Base-by-base conservation (phyloP, 2,329 filamentous ascomycete genomes). In the Pseudonectria buxi region DNA sequence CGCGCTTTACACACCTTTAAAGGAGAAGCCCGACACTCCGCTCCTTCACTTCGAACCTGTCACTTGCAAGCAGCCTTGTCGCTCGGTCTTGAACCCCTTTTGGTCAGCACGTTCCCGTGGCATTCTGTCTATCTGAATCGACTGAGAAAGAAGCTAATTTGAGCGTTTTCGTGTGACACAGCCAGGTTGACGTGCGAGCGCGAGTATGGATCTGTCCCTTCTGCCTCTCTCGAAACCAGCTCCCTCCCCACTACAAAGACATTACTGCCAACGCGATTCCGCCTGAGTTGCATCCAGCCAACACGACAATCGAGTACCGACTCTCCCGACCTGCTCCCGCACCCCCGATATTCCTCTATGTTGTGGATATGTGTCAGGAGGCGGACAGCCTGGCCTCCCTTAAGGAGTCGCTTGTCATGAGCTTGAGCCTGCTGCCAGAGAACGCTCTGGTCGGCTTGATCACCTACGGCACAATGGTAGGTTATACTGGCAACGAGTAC, bases 21-120 rank as follows among this genome's bases (percentile, higher is more conserved):
- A 96, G 67, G 90, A 95, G 68, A 94, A 94, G 69, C 79, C 83
- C 14, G 84, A 94, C 46, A 86, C 86, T 15, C 87, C 89, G 36
- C 68, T 95, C 45, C 74, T 98, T 35, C 86, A 94, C 61, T 96
- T 96, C 65, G 90, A 96, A 65, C 92, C 92, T 13, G 87, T 98
- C 28, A 89, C 86, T 43, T 98, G 92, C 80, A 95, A 95, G 67
- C 78, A 85, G 60, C 92, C 92, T 43, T 98, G 92, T 65, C 83
- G 89, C 63, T 90, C 90, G 36, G 88, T 96, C 26, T 72, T 98
- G 61, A 98, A 98, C 61, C 92, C 92, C 29, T 96, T 89, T 72
- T 95, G 90, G 88, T 94, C 74, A 56, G 77, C 55, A 28, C 16
- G 40, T 15, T 11, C 14, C 10, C 14, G 27, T n/a, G 14, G 6